A percentile compares a stretch with the other conserved stretches of the same genome.
These are phyloP conservation scores for Kappamyces sp. DNA, from an alignment of 192 early-diverging fungal genomes.

Conservation along the genomic window DNA sequence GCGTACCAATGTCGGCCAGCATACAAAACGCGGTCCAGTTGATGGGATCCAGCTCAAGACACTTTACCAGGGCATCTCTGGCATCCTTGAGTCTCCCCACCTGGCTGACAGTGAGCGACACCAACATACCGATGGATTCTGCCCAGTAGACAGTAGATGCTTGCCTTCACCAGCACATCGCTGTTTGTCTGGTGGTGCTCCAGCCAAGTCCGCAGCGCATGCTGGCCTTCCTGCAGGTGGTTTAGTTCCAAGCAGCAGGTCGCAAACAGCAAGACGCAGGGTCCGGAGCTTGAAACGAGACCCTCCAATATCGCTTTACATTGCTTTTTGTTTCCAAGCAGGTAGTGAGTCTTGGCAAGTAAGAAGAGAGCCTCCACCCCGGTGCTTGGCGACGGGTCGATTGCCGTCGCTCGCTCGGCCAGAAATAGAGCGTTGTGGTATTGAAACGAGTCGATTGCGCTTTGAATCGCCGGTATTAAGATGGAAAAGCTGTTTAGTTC, in stretches of 20 bases:
- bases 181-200: not conserved
- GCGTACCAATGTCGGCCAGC: constrained; percentile 31
- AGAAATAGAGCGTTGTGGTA: constrained; percentile 35
- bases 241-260: constrained; percentile 22
- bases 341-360: constrained; percentile 25
- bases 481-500: too few species aligned
- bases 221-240: constrained; percentile 16
- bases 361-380: constrained; percentile 15
- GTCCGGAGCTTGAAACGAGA: not conserved
- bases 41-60: constrained; percentile 31
- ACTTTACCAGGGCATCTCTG: constrained; percentile 13
- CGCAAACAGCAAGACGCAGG: constrained; percentile 24
- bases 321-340: not conserved
- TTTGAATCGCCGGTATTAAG: constrained; percentile 10
- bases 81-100: constrained; percentile 18
- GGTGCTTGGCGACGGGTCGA: constrained; percentile 8
- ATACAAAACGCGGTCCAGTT: constrained; percentile 36
- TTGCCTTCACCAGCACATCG: not conserved
- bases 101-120: constrained; percentile 7
- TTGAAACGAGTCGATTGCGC: constrained; percentile 16
- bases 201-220: constrained; percentile 5
- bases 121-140: constrained; percentile 13
- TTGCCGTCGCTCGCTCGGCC: constrained; percentile 29
- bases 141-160: constrained; percentile 21
- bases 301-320: constrained; percentile 20